A percentile compares a stretch with the other conserved stretches of the same genome.
These are phyloP conservation scores for Fusarium tricinctum DNA, from an alignment of 2,329 filamentous ascomycete species.

Conservation along the genomic window DNA sequence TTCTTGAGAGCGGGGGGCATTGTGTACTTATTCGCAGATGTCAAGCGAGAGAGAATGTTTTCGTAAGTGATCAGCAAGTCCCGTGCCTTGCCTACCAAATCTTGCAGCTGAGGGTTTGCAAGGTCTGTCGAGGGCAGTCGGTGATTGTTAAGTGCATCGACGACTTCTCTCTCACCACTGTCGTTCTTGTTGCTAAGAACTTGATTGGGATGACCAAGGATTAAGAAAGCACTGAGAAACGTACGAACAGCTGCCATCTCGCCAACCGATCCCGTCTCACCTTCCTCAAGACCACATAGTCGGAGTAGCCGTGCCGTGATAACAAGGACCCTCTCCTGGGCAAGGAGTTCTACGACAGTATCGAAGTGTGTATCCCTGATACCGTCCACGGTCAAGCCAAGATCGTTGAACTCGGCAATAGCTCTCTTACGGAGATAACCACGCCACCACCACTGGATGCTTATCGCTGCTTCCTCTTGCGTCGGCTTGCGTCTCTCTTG, in stretches of 20 bases:
- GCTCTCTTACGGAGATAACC: constrained; percentile 68
- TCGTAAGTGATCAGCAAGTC: constrained; percentile 85
- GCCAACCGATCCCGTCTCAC: constrained; percentile 71
- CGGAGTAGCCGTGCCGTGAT: constrained; percentile 76
- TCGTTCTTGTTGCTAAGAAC: constrained; percentile 82
- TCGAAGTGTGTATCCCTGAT: constrained; percentile 81
- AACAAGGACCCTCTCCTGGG: constrained; percentile 74
- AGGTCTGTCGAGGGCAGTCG: constrained; percentile 61
- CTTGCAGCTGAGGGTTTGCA: constrained; percentile 74
- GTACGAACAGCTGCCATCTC: constrained; percentile 80
- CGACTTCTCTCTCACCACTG: constrained; percentile 68
- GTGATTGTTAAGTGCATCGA: constrained; percentile 51
- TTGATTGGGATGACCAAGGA: constrained; percentile 82
- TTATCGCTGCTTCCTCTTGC: constrained; percentile 72
- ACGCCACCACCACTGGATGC: constrained; percentile 80
- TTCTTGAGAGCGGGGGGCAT: constrained; percentile 73
- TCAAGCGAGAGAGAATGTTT: constrained; percentile 76
- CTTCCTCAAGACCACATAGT: constrained; percentile 78
- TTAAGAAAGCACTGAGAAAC: constrained; percentile 84
- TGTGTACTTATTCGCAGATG: constrained; percentile 75
- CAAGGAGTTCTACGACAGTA: constrained; percentile 77
- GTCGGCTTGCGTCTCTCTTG: constrained; percentile 62
- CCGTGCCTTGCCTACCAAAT: constrained; percentile 81
- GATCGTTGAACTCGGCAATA: constrained; percentile 74
- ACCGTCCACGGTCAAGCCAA: constrained; percentile 78